Base-by-base conservation (phyloP, 1,284 basidiomycete genomes). In the Ceratobasidium sp. region DNA sequence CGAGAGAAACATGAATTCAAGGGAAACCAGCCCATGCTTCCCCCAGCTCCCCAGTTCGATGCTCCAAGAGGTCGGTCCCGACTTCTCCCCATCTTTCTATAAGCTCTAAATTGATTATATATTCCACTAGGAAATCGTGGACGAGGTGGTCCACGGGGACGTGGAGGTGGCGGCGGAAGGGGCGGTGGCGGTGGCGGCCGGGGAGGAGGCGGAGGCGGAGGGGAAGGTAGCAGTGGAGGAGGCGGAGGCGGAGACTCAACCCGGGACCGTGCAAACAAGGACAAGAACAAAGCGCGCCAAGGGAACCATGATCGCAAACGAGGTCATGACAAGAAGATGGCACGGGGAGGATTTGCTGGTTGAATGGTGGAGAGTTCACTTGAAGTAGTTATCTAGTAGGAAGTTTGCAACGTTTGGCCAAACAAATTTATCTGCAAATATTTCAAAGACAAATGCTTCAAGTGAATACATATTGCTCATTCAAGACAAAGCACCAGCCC, bases 1-100 rank as follows among this genome's bases (percentile, higher is more conserved):
- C 80, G 91, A 4, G 83, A 85, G 70, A 92, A 91, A 79, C 87
- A 93, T 78, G 91, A 91, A 75, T 93, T 93, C 77, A 79, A 86
- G 7, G 90, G 91, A 0, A 93, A 93, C 77, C 85, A 82, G 73
- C 76, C 77, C 6, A 52, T 74, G 13, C 50, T 70, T 6, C 30
- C 41, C 28, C 52, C 44, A 70, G 69, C 46, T 46, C 54, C 50
- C 11, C 59, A 73, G 35, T 61, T 35, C 9, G 57, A 59, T 16
- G 73, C 67, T 14, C 69, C 64, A 35, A 59, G 55, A 13, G 62
- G 62, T 64, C 7, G 59, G 70, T 74, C 61, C 71, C 75, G 14
- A 21, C 30, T 2, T 63, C 16, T 76, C 74, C 61, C 71, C 75
- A 26, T 38, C 30, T 2, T 63, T 18, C 76, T 73, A 0, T 75